Conservation (phyloP, 2,329 filamentous ascomycete species). For the Pseudogymnoascus pannorum region DNA sequence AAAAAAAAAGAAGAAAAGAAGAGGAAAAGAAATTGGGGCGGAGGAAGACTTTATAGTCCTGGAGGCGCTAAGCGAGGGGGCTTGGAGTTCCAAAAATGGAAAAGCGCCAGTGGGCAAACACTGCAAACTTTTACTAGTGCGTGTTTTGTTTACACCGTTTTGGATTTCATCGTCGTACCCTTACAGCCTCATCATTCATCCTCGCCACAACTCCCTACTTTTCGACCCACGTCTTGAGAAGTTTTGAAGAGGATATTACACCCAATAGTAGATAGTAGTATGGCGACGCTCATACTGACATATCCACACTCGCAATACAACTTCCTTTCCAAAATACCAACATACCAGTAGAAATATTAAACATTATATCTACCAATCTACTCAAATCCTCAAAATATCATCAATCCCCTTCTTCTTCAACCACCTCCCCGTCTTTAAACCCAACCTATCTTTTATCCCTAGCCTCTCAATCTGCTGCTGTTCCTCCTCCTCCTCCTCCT, state of each 20-base stretch:
- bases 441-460: not conserved
- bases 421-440: not conserved
- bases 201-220: too few relatives aligned
- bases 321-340: not conserved
- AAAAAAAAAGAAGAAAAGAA: constrained; percentile 10
- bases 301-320: not conserved
- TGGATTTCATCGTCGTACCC: not conserved
- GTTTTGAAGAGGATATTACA: too few relatives aligned
- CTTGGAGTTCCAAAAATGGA: not conserved
- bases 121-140: constrained; percentile 5
- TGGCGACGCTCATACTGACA: not conserved
- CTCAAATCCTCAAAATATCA: not conserved
- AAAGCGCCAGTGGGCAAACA: not conserved
- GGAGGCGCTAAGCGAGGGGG: not conserved
- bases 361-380: not conserved
- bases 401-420: not conserved
- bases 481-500: too few relatives aligned
- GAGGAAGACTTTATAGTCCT: not conserved
- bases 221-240: too few relatives aligned
- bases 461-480: not conserved
- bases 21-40: constrained; percentile 1
- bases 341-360: not conserved
- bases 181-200: not conserved
- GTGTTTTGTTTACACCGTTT: not conserved
- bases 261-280: too few relatives aligned